Evolutionary conservation across 257 asterid species (phyloP).

Genomic region (Plantago elongata): DNA sequence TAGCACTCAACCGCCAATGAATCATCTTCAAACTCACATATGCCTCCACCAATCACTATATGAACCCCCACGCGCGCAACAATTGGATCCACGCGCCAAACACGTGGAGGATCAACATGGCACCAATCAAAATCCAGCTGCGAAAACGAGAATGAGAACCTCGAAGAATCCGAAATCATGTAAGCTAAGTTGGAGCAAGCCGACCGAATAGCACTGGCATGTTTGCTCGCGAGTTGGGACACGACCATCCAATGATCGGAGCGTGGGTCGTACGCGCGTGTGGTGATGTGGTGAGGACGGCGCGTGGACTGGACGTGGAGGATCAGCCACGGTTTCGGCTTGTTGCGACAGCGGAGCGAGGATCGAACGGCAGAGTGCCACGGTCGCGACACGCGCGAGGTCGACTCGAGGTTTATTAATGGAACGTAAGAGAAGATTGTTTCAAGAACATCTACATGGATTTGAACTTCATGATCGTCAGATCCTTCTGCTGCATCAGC

Average conservation of each 20-base stretch:
- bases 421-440: conserved; percentile 37
- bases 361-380: conserved; percentile 38
- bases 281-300: conserved; percentile 23
- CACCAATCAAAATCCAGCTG: conserved; percentile 30
- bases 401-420: conserved; percentile 33
- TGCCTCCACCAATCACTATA: conserved; percentile 44
- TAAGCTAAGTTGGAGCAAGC: conserved; percentile 37
- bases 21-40: conserved; percentile 41
- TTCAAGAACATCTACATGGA: conserved; percentile 41
- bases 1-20: conserved; percentile 42
- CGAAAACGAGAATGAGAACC: conserved; percentile 35
- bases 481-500: background rate
- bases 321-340: conserved; percentile 45
- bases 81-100: conserved; percentile 44
- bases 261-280: conserved; percentile 46
- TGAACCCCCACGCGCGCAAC: conserved; percentile 36
- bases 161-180: conserved; percentile 26
- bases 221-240: conserved; percentile 20
- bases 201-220: conserved; percentile 25
- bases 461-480: conserved; percentile 20
- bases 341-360: conserved; percentile 34
- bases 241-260: conserved; percentile 34
- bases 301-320: conserved; percentile 40
- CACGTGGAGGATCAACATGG: conserved; percentile 31
- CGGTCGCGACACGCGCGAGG: conserved; percentile 32